Base-by-base conservation (phyloP, 805 yeast species). In the Saccharomyces jurei region DNA sequence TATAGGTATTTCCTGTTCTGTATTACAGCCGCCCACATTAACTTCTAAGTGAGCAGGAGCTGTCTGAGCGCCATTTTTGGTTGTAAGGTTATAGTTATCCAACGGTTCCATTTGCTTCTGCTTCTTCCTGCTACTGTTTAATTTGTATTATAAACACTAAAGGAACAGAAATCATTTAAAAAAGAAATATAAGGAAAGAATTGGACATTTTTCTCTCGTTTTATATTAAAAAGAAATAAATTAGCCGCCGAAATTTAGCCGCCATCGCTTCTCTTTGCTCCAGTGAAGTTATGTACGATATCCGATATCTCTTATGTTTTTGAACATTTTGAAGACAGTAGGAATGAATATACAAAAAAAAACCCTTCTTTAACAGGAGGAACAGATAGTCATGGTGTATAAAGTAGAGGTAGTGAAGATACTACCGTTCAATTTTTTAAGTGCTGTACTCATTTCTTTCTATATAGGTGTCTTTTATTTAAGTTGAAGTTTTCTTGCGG, bases 21-120 rank as follows among this genome's bases (percentile, higher is more conserved):
- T 56, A 22, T 49, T 51, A 50, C 51, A 58, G 56, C 60, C 58
- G 51, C 56, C 53, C 44, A 54, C 50, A 17, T 51, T 26, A 41
- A 46, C 44, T 17, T 36, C 44, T 25, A 36, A 17, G 22, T 36
- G 25, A 36, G 44, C 44, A 36, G 25, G 22, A 36, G 44, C 44
- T n/a, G 3, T 8, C 44, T 36, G 25, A 17, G 17, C 8, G 17
- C 21, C 25, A 36, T 36, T 11, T 36, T 17, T 6, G 25, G 44
- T 36, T 36, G 44, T 9, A 36, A 36, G 25, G 17, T 36, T 17
- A 4, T 6, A 17, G 22, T 22, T 36, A 21, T 8, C 13, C 4
- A 36, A 36, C 44, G 44, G 25, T 36, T 11, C 21, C 44, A 36
- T 36, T 36, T 8, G 22, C 2, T 22, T 21, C 25, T 36, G 13